These are phyloP conservation scores for Euphorbia schlechtendalii DNA, from an alignment of 441 rosid genomes.

Conservation along the genomic window DNA sequence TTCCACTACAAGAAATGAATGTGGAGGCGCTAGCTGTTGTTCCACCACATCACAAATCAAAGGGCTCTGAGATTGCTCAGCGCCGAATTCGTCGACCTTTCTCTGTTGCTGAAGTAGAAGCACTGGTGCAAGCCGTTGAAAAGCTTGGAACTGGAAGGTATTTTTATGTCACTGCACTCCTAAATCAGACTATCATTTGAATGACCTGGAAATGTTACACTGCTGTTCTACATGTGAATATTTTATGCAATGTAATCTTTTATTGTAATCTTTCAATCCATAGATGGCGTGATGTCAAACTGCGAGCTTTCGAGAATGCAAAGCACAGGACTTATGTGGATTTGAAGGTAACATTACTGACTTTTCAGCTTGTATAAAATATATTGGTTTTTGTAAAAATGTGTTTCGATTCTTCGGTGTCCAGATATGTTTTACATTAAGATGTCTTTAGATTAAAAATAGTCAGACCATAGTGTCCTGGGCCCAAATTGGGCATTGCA, in stretches of 20 bases:
- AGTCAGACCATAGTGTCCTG: slow-evolving; percentile 6
- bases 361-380: slow-evolving; percentile 1
- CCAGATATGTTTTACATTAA: background rate
- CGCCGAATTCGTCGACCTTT: slow-evolving; percentile 99
- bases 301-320: slow-evolving; percentile 78
- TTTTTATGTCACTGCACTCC: background rate
- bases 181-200: background rate
- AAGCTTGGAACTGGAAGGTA: slow-evolving; percentile 99
- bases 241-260: background rate
- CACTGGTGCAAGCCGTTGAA: slow-evolving; percentile 95
- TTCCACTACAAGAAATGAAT: slow-evolving; percentile 43
- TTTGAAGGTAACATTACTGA: slow-evolving; percentile 58
- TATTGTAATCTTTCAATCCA: slow-evolving; percentile 15
- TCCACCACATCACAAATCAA: slow-evolving; percentile 54
- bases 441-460: slow-evolving; percentile 2
- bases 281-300: slow-evolving; percentile 97
- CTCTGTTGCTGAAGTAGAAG: slow-evolving; percentile 97
- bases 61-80: slow-evolving; percentile 58
- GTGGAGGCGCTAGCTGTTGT: slow-evolving; percentile 49
- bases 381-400: background rate
- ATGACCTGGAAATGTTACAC: no score
- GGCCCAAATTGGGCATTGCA: slow-evolving; percentile 15
- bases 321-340: slow-evolving; percentile 97
- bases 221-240: background rate
- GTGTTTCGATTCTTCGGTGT: background rate